Base-by-base conservation (phyloP, 345 rosid species). In the Cardamine resedifolia region DNA sequence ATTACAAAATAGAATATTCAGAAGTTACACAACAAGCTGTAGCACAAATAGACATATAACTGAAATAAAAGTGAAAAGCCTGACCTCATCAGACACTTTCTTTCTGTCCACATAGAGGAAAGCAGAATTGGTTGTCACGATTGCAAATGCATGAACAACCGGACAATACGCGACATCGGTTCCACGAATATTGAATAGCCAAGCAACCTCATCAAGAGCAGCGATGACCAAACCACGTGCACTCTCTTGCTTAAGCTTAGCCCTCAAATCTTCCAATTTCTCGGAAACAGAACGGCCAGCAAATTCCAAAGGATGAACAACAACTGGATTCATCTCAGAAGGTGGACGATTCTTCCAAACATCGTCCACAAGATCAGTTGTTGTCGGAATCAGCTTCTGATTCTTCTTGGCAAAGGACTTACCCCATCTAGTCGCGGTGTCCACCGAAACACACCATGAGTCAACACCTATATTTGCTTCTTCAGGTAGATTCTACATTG, bases 121-220 rank as follows among this genome's bases (percentile, higher is more conserved):
- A 49, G 92, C 96, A 55, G 91, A 83, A 20, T 75, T 75, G 52
- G 58, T 63, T 15, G 96, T 90, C 41, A 95, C 86, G 28, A 95
- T 80, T 28, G 98, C 97, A 80, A 91, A 95, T 4, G 98, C 95
- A 78, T 95, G 98, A 77, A 86, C 98, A 77, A 95, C 97, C 0
- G 99, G 99, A 80, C 87, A 81, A 59, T 86, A 92, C 71, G 96
- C 77, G 20, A 95, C 96, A 78, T 95, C 99, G 64, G 65, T 83
- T 73, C 99, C 99, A 64, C 98, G 96, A 53, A 95, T 84, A 73
- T 95, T 95, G 77, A 84, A 95, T 71, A 91, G 63, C 99, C 99
- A 95, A 78, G 99, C 99, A 84, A 95, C 99, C 98, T 90, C 98
- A 73, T 92, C 99, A 44, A 92, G 96, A 57, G 96, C 82, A 15